Percentiles rank a stretch among this genome's conserved stretches.
Conservation (phyloP, 352 stramenopile genomes). For the Phytophthora pluvialis region DNA sequence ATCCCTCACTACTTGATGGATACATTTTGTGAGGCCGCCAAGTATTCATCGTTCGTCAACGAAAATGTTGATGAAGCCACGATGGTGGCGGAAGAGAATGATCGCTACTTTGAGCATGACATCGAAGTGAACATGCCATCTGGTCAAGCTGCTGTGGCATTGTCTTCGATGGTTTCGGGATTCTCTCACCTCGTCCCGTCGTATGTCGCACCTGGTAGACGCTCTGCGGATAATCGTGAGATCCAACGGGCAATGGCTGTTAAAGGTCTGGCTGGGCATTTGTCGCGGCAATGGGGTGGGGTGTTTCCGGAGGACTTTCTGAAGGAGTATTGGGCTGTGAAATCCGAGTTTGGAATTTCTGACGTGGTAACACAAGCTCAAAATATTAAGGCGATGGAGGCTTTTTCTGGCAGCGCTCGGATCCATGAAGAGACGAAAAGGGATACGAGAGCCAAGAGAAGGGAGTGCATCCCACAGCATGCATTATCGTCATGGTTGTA, state of each 20-base stretch:
- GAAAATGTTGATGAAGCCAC: slow-evolving; percentile 72
- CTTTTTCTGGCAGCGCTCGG: slow-evolving; percentile 44
- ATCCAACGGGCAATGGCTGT: slow-evolving; percentile 48
- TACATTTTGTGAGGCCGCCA: slow-evolving; percentile 74
- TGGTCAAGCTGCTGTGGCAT: slow-evolving; percentile 55
- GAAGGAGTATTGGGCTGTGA: slow-evolving; percentile 77
- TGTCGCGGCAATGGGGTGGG: slow-evolving; percentile 55
- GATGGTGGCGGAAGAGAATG: slow-evolving; percentile 41
- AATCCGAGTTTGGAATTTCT: slow-evolving; percentile 47
- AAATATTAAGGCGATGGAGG: slow-evolving; percentile 42
- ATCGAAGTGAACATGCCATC: slow-evolving; percentile 57
- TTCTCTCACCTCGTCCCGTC: slow-evolving; percentile 50
- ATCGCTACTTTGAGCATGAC: slow-evolving; percentile 66
- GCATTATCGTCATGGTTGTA: slow-evolving; percentile 32
- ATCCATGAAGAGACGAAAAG: slow-evolving; percentile 2
- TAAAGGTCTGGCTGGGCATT: slow-evolving; percentile 76
- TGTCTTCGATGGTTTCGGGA: slow-evolving; percentile 61
- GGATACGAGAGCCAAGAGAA: slow-evolving; percentile 11
- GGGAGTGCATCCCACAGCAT: slow-evolving; percentile 7
- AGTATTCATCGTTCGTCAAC: slow-evolving; percentile 75
- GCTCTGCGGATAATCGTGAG: slow-evolving; percentile 16
- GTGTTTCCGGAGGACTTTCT: slow-evolving; percentile 72
- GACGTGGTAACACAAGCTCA: slow-evolving; percentile 29
- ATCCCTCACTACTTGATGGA: slow-evolving; percentile 70
- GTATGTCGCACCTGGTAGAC: slow-evolving; percentile 39